Evolutionary conservation across 441 rosid species (phyloP).

Genomic region (Kokia cookei): DNA sequence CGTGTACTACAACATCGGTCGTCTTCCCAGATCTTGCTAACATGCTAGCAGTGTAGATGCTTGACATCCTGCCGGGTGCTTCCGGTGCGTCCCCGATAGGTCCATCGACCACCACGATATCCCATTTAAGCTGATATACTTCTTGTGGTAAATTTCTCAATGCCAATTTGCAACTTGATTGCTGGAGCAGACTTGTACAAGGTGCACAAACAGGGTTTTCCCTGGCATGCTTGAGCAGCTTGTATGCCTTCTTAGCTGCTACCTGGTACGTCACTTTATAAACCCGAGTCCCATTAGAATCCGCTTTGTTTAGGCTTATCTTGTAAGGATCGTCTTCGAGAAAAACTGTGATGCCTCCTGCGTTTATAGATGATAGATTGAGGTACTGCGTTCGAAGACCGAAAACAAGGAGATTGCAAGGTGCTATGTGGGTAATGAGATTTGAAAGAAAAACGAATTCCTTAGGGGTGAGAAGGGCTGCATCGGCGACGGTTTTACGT

Average conservation of each 20-base stretch:
- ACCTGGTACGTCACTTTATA: constrained; percentile 33
- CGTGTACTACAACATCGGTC: constrained; percentile 54
- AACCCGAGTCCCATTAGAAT: constrained; percentile 28
- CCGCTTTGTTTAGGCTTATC: constrained; percentile 25
- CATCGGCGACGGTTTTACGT: constrained; percentile 7
- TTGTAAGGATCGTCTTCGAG: constrained; percentile 43
- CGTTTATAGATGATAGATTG: constrained; percentile 39
- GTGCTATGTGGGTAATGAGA: constrained; percentile 37
- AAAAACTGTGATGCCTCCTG: constrained; percentile 40
- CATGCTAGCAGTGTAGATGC: constrained; percentile 50
- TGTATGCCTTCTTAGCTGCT: constrained; percentile 50
- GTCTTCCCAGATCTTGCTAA: constrained; percentile 45
- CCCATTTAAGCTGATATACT: constrained; percentile 50
- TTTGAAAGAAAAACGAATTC: constrained; percentile 56
- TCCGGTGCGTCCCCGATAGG: constrained; percentile 46
- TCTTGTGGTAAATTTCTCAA: constrained; percentile 35
- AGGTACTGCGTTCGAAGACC: constrained; percentile 47
- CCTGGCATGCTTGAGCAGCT: constrained; percentile 56
- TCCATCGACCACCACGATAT: constrained; percentile 58
- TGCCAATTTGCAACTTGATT: constrained; percentile 37
- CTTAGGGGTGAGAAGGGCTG: constrained; percentile 39
- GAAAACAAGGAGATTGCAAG: constrained; percentile 61
- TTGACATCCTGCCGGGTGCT: constrained; percentile 56
- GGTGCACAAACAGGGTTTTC: constrained; percentile 36
- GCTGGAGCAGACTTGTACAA: constrained; percentile 16